These are phyloP conservation scores for Alternaria incomplexa DNA, from an alignment of 2,329 filamentous ascomycete species.

Conservation along the genomic window DNA sequence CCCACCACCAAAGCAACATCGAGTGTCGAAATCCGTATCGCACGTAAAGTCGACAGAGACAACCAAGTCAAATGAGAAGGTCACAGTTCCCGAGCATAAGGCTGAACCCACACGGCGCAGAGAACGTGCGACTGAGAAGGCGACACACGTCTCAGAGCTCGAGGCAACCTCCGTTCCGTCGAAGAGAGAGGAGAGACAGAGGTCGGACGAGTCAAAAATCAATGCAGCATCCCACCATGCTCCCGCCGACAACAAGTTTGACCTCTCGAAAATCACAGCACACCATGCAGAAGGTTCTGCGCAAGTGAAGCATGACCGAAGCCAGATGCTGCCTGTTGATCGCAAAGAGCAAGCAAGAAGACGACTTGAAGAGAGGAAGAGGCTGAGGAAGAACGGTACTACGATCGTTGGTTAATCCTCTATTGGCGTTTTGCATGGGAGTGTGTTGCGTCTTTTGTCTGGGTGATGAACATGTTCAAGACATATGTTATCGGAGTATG, in stretches of 20 bases:
- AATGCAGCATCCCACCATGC: background rate
- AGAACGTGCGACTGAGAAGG: background rate
- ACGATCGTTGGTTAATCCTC: background rate
- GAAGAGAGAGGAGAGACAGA: background rate
- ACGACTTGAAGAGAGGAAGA: constrained; percentile 36
- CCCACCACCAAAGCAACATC: constrained; percentile 25
- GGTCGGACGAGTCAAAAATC: background rate
- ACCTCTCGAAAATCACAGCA: constrained; percentile 28
- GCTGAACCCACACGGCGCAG: background rate
- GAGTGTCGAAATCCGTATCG: constrained; percentile 24
- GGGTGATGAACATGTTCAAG: background rate
- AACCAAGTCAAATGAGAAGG: constrained; percentile 9
- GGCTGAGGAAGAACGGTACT: constrained; percentile 27
- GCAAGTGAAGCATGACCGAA: constrained; percentile 25
- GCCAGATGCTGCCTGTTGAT: constrained; percentile 25
- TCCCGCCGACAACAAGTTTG: constrained; percentile 25
- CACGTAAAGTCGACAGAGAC: constrained; percentile 8
- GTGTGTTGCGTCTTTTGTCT: background rate
- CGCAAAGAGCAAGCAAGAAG: constrained; percentile 36
- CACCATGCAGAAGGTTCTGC: constrained; percentile 33
- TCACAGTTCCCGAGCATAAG: background rate
- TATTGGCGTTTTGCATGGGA: background rate
- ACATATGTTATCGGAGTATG: background rate
- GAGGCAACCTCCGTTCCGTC: constrained; percentile 5
- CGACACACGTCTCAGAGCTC: constrained; percentile 3